Percentiles rank a stretch among this genome's conserved stretches.
Evolutionary conservation across 352 stramenopile genomes (phyloP).

Genomic region (Phytophthora pisi): DNA sequence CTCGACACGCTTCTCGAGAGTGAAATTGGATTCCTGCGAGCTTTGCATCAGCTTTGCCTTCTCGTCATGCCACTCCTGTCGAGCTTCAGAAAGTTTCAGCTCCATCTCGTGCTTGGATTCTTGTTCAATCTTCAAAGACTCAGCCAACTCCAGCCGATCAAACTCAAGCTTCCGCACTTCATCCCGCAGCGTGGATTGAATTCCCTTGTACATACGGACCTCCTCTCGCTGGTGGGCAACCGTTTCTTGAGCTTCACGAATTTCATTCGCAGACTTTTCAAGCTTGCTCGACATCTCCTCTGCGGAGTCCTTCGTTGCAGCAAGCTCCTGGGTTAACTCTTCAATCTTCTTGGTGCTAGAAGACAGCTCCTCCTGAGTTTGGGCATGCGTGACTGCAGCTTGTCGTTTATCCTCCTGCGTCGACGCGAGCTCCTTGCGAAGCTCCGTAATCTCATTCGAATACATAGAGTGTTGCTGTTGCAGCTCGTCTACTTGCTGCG

Average conservation of each 20-base stretch:
- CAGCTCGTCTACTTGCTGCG: constrained; percentile 20
- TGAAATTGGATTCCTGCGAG: constrained; percentile 19
- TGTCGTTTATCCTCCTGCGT: constrained; percentile 25
- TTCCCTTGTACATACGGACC: constrained; percentile 38
- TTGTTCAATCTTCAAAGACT: constrained; percentile 37
- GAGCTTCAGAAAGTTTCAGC: constrained; percentile 22
- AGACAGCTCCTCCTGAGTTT: constrained; percentile 23
- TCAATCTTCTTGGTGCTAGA: constrained; percentile 23
- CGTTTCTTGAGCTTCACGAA: constrained; percentile 30
- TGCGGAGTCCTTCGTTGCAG: constrained; percentile 11
- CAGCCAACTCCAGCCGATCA: constrained; percentile 31
- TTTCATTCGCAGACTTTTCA: constrained; percentile 20
- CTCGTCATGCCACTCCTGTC: constrained; percentile 26
- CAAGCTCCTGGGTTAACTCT: constrained; percentile 28
- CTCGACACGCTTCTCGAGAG: constrained; percentile 29
- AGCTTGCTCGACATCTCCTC: constrained; percentile 24
- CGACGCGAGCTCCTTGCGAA: constrained; percentile 29
- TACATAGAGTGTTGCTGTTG: constrained; percentile 24
- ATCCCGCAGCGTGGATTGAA: constrained; percentile 27
- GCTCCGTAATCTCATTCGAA: constrained; percentile 17
- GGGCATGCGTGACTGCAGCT: constrained; percentile 11
- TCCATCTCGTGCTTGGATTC: constrained; percentile 35
- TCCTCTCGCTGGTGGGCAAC: constrained; percentile 21
- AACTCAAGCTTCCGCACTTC: constrained; percentile 37
- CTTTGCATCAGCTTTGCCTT: constrained; percentile 26